Percentiles rank a stretch among this genome's conserved stretches.
Conservation (phyloP, 23 red algal species). For the Gracilaria domingensis region DNA sequence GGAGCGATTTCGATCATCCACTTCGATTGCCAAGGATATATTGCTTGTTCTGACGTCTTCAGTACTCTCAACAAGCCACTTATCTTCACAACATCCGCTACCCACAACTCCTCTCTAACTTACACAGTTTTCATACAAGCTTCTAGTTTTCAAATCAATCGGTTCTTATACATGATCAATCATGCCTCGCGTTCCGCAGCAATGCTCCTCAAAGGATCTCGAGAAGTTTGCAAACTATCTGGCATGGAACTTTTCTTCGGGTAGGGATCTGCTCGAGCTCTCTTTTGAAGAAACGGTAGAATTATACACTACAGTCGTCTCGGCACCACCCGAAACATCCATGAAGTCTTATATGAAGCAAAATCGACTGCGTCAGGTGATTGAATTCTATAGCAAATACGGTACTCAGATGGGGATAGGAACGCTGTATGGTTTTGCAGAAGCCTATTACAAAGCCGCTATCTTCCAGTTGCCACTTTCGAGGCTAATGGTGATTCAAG, state of each 20-base stretch:
- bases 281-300: conserved; percentile 33
- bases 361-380: neutral
- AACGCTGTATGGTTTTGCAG: conserved; percentile 25
- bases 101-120: neutral
- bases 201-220: neutral
- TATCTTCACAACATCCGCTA: neutral
- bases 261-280: conserved; percentile 22
- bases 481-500: conserved; percentile 30
- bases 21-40: neutral
- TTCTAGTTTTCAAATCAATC: neutral
- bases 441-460: conserved; percentile 23
- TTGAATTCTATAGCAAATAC: conserved; percentile 15
- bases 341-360: conserved; percentile 10
- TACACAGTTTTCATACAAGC: neutral
- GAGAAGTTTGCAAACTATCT: conserved; percentile 37
- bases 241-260: conserved; percentile 9
- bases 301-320: neutral
- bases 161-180: neutral
- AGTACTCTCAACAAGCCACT: conserved; percentile 20
- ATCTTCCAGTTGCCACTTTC: conserved; percentile 23
- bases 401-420: conserved; percentile 9
- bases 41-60: conserved; percentile 19
- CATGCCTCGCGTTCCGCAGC: conserved; percentile 10
- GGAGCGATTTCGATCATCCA: neutral
- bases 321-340: neutral